Evolutionary conservation across 1,284 basidiomycete genomes (phyloP).

Genomic region (Trametes versicolor): DNA sequence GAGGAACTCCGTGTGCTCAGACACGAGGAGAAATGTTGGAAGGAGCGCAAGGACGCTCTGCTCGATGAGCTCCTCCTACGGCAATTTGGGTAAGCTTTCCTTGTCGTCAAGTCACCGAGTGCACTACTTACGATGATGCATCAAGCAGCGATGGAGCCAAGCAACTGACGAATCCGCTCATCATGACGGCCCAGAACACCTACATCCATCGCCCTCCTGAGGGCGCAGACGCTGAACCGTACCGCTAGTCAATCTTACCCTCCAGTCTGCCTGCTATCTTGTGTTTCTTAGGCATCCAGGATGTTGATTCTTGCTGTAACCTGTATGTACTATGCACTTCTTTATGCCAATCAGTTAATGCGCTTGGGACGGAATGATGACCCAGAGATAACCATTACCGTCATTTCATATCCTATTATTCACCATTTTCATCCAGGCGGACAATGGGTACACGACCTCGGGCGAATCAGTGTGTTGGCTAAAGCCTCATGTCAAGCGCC

Average conservation of each 20-base stretch:
- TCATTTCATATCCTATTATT: neutral
- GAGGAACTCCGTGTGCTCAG: conserved; percentile 69
- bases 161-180: conserved; percentile 35
- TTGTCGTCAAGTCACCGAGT: neutral
- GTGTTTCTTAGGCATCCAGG: conserved; percentile 2
- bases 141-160: conserved; percentile 34
- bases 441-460: conserved; percentile 1
- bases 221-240: conserved; percentile 29
- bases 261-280: neutral
- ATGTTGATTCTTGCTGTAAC: conserved; percentile 11
- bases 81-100: conserved; percentile 41
- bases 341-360: conserved; percentile 17
- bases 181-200: conserved; percentile 39
- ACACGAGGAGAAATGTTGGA: conserved; percentile 55
- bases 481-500: neutral
- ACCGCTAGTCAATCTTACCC: conserved; percentile 1
- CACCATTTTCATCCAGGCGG: neutral
- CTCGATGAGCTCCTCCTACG: conserved; percentile 42
- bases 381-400: neutral
- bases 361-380: neutral
- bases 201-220: conserved; percentile 28
- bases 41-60: conserved; percentile 43
- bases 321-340: conserved; percentile 19
- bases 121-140: too few species aligned
- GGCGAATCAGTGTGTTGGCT: neutral